Conservation (phyloP, 306 rosid species). For the Sophora flavescens region DNA sequence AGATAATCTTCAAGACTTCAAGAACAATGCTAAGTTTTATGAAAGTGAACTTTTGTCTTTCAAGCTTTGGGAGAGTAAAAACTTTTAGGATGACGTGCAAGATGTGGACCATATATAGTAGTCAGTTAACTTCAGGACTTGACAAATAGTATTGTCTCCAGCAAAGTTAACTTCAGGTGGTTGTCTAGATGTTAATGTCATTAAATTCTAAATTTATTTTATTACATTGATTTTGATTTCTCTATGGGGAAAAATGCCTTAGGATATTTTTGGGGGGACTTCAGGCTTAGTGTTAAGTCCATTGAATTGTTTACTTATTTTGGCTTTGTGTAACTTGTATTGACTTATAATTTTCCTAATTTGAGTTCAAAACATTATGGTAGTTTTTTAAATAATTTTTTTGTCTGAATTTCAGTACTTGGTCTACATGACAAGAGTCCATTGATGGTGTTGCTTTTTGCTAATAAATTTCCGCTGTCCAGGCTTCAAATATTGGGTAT, state of each 20-base stretch:
- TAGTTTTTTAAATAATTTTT: neutral
- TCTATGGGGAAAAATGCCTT: too few relatives aligned
- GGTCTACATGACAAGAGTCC: conserved; percentile 2
- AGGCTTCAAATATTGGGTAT: conserved; percentile 1
- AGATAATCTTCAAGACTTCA: conserved; percentile 18
- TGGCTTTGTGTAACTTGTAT: conserved; percentile 24
- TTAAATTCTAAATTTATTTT: neutral
- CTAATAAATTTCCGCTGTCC: neutral
- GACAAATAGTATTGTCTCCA: conserved; percentile 23
- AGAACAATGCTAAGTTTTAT: conserved; percentile 16
- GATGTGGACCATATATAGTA: neutral
- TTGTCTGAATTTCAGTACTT: neutral
- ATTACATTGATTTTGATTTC: conserved; percentile 25
- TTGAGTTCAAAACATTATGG: conserved; percentile 33
- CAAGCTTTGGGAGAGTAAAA: conserved; percentile 25
- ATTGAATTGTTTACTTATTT: conserved; percentile 19
- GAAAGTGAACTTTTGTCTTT: neutral
- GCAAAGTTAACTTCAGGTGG: conserved; percentile 31
- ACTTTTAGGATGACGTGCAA: conserved; percentile 6
- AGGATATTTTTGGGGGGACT: too few relatives aligned
- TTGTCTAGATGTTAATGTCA: conserved; percentile 36
- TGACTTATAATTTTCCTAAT: conserved; percentile 8
- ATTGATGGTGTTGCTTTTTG: neutral
- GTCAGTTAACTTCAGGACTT: neutral
- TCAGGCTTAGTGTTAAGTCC: neutral